Conservation (phyloP, 2,329 filamentous ascomycete species). For the Ophiostoma triangulosporum region DNA sequence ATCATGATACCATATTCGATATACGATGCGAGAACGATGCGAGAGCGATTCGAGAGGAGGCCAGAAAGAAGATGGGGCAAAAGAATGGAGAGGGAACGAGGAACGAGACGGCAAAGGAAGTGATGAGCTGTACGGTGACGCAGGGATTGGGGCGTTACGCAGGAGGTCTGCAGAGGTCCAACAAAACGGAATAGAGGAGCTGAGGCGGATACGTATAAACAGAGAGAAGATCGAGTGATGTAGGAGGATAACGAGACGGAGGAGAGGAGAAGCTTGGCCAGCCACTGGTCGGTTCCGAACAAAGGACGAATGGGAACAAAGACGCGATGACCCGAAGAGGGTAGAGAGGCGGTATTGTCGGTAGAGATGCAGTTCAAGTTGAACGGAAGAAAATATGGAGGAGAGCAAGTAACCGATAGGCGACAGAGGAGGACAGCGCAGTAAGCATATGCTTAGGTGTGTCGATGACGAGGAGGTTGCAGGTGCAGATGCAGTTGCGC, state of each 20-base stretch:
- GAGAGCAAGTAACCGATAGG: too few species aligned
- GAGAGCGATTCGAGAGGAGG: not conserved
- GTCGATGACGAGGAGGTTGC: not conserved
- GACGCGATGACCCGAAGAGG: not conserved
- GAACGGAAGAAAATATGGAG: not conserved
- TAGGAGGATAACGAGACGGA: too few species aligned
- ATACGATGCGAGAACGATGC: not conserved
- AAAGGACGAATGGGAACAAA: not conserved
- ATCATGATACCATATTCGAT: conserved; percentile 12
- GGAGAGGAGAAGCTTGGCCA: not conserved
- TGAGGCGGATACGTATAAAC: too few species aligned
- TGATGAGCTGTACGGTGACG: too few species aligned
- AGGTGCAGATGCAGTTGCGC: not conserved
- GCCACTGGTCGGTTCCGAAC: not conserved
- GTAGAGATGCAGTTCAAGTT: not conserved
- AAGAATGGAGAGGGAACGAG: not conserved
- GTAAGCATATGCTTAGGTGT: not conserved
- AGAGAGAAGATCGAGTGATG: too few species aligned
- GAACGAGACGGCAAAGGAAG: too few species aligned
- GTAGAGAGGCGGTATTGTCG: not conserved
- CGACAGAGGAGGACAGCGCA: too few species aligned
- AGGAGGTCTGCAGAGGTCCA: too few species aligned
- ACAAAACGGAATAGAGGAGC: too few species aligned
- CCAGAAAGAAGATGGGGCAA: not conserved
- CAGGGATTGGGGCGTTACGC: too few species aligned